Evolutionary conservation across 2,329 filamentous ascomycete species (phyloP).

Genomic region (Aspergillus nomiae): DNA sequence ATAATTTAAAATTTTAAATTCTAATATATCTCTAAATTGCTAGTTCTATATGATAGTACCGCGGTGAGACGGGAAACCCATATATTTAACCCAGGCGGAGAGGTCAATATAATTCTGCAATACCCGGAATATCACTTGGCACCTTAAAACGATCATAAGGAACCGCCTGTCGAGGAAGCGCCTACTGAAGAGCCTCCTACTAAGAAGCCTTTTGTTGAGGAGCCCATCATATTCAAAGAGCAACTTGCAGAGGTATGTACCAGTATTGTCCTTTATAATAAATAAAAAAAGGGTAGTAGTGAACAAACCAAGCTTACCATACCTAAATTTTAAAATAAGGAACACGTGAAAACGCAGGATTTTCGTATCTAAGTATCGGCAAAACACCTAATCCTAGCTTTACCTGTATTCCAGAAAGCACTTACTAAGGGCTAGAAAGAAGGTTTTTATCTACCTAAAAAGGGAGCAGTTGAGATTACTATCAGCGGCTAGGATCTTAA

Average conservation of each 20-base stretch:
- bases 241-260: background rate
- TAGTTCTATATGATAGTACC: background rate
- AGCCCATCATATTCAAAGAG: background rate
- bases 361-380: background rate
- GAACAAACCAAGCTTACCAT: background rate
- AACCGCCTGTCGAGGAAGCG: background rate
- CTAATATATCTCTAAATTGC: too few species aligned
- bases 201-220: background rate
- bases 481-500: background rate
- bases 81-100: background rate
- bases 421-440: background rate
- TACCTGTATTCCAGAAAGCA: background rate
- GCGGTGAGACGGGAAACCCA: background rate
- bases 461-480: background rate
- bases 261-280: background rate
- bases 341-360: background rate
- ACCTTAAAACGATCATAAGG: background rate
- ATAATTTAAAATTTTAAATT: too few species aligned
- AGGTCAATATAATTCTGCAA: background rate
- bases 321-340: background rate
- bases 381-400: background rate
- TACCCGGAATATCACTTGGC: background rate
- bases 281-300: background rate
- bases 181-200: too few species aligned
- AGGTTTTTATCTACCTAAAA: background rate